Evolutionary conservation across 768 basidiomycete species (phyloP).

Genomic region (Mycena rebaudengoi): DNA sequence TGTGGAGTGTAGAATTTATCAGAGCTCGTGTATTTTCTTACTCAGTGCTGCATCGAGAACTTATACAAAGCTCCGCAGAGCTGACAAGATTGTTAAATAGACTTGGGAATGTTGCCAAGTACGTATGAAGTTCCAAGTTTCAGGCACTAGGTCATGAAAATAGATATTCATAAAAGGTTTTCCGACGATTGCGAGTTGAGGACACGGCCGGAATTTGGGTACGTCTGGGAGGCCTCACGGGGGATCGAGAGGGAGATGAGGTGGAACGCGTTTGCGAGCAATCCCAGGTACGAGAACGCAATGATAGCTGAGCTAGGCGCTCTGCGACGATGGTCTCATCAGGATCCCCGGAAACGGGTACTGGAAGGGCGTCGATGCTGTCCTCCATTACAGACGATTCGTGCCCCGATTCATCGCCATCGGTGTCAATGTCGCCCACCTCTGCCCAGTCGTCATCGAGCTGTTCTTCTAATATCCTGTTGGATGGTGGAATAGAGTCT

Average conservation of each 20-base stretch:
- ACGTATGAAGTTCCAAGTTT: too few species aligned
- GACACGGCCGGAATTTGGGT: background rate
- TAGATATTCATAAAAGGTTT: constrained; percentile 54
- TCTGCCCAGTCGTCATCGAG: constrained; percentile 45
- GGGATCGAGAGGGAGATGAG: constrained; percentile 66
- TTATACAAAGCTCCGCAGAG: too few species aligned
- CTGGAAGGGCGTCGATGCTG: constrained; percentile 44
- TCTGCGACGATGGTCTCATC: constrained; percentile 37
- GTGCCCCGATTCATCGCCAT: constrained; percentile 14
- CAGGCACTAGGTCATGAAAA: constrained; percentile 41
- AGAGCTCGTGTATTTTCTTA: too few species aligned
- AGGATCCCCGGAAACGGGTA: constrained; percentile 29
- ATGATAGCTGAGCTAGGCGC: constrained; percentile 28
- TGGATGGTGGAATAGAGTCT: constrained; percentile 33
- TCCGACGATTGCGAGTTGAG: constrained; percentile 5
- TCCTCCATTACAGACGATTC: constrained; percentile 36
- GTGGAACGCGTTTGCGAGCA: constrained; percentile 46
- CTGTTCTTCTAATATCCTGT: too few species aligned
- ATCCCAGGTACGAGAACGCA: constrained; percentile 39
- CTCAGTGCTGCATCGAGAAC: too few species aligned
- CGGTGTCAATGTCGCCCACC: constrained; percentile 28
- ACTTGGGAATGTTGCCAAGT: too few species aligned
- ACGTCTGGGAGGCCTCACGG: constrained; percentile 45
- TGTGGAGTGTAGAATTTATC: constrained; percentile 15
- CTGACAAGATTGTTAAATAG: too few species aligned